A percentile compares a stretch with the other conserved stretches of the same genome.
Conservation (phyloP, 768 basidiomycete genomes). For the Paxillus rubicundulus region DNA sequence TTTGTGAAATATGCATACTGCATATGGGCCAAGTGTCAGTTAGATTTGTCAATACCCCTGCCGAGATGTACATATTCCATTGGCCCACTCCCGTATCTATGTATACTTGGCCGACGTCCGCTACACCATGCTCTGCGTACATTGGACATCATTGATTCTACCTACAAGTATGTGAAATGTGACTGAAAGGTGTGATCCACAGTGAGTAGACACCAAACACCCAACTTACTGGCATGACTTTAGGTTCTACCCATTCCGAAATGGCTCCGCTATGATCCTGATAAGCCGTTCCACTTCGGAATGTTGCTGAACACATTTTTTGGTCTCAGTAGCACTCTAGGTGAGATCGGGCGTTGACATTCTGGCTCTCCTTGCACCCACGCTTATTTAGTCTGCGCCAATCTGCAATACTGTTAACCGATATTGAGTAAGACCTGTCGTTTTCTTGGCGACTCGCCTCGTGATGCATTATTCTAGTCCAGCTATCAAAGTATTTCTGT, state of each 20-base stretch:
- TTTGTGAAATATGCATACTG: too few relatives aligned
- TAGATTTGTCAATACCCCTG: too few relatives aligned
- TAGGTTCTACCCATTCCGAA: slow-evolving; percentile 57
- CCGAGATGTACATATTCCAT: too few relatives aligned
- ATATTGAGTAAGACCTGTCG: slow-evolving; percentile 52
- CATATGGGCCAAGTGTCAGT: too few relatives aligned
- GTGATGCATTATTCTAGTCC: slow-evolving; percentile 11
- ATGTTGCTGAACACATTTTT: slow-evolving; percentile 54
- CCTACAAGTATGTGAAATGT: too few relatives aligned
- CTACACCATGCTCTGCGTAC: background rate
- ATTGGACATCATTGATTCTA: too few relatives aligned
- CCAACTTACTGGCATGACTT: slow-evolving; percentile 38
- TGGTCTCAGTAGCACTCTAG: slow-evolving; percentile 55
- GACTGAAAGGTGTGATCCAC: too few relatives aligned
- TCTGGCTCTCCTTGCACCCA: background rate
- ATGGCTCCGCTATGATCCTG: slow-evolving; percentile 48
- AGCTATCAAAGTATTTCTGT: slow-evolving; percentile 23
- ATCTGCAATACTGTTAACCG: slow-evolving; percentile 80
- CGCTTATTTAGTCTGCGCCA: slow-evolving; percentile 42
- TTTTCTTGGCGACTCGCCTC: background rate
- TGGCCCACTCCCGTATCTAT: too few relatives aligned
- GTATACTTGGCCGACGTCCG: too few relatives aligned
- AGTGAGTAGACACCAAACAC: background rate
- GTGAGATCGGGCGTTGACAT: slow-evolving; percentile 4
- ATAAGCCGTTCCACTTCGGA: slow-evolving; percentile 48